Base-by-base conservation (phyloP, 306 rosid species). In the Urtica urens region DNA sequence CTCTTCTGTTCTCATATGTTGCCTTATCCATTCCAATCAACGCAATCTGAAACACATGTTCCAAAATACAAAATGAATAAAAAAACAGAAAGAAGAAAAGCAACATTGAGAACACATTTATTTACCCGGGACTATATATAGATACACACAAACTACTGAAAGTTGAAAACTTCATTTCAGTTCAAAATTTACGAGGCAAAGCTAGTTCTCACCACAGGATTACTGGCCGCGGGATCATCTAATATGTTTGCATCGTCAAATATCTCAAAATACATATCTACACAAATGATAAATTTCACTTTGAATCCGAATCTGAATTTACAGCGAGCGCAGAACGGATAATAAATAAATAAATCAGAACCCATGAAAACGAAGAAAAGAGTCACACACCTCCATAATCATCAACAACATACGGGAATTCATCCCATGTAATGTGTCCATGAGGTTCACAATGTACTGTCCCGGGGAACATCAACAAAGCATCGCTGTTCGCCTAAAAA, bases 371-470 rank as follows among this genome's bases (percentile, higher is more conserved):
- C 25, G 15, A 53, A 5, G 24, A 28, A 46, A 51, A 58, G 49
- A 33, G 55, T 65, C 53, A 64, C 72, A 65, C 62, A 81, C 93
- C 93, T 78, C 95, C 93, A 38, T 58, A 69, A 64, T 73, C 82
- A 70, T 85, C 95, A 24, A 78, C 57, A 56, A 66, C 80, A 64
- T 81, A 85, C 57, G 68, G 75, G 71, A 64, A 78, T 49, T 81
- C 85, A 0, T 72, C 71, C 95, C 95, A 85, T 17, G 95, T 75
- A 50, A 78, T 67, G 54, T 75, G 86, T 55, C 75, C 86, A 39
- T 88, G 97, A 49, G 95, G 97, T 74, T 88, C 97, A 70, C 66
- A 51, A 79, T 88, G 97, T 49, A 88, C 83, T 37, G 38, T 58
- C 38, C 93, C 95, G 58, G 90, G 95, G 68, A 88, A 88, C 57